Evolutionary conservation across 169 alveolate genomes (phyloP).

Genomic region (Cryptosporidium parvum): DNA sequence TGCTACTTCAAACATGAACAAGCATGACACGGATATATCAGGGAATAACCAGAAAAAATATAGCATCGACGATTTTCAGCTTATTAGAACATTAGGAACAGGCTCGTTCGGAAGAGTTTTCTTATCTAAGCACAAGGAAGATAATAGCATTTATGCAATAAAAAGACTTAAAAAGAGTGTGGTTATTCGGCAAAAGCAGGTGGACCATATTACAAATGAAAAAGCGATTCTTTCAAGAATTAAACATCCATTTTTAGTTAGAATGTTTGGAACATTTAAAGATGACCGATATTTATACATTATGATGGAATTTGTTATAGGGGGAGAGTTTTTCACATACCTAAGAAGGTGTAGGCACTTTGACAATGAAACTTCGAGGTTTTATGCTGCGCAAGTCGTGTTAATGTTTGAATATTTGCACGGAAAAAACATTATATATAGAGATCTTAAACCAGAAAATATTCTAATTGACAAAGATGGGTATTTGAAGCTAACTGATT

Average conservation of each 20-base stretch:
- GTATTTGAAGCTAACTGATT: constrained; percentile 97
- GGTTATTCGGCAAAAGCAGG: constrained; percentile 87
- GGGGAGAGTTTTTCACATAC: constrained; percentile 96
- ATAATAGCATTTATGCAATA: constrained; percentile 81
- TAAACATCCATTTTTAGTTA: constrained; percentile 95
- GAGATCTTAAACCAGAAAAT: constrained; percentile 98
- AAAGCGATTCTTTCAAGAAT: constrained; percentile 91
- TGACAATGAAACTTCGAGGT: constrained; percentile 92
- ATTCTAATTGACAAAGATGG: constrained; percentile 96
- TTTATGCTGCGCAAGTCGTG: constrained; percentile 95
- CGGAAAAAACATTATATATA: constrained; percentile 90
- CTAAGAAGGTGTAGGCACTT: constrained; percentile 92
- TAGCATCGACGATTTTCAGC: constrained; percentile 72
- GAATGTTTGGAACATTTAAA: constrained; percentile 85
- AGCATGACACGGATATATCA: constrained; percentile 5
- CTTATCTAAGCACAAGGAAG: constrained; percentile 84
- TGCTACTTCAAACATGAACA: not conserved
- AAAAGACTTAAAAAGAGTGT: constrained; percentile 86
- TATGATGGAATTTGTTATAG: constrained; percentile 90
- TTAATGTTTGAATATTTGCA: constrained; percentile 96
- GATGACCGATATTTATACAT: constrained; percentile 82
- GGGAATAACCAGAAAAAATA: constrained; percentile 38
- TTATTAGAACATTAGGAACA: constrained; percentile 75
- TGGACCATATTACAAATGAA: constrained; percentile 96
- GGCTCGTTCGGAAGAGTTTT: constrained; percentile 96